Percentiles rank a stretch among this genome's conserved stretches.
phyloP scores from a whole-genome alignment of 176 grass and related monocot genomes.

The Oryza rufipogon region DNA sequence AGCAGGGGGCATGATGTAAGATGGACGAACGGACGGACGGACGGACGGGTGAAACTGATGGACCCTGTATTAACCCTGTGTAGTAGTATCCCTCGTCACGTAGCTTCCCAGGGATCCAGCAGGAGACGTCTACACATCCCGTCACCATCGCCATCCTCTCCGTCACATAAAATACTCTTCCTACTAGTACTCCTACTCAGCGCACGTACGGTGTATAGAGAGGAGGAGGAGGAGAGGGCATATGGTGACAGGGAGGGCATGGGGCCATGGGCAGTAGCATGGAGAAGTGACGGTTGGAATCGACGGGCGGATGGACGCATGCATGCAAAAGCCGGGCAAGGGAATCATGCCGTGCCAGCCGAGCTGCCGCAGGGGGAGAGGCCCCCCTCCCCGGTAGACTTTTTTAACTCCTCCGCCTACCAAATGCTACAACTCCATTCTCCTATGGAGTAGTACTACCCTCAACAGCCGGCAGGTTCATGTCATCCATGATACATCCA shows the following conservation, averaged over 20 bases:
- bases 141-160: constrained; percentile 9
- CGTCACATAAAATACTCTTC: constrained; percentile 40
- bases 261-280: constrained; percentile 26
- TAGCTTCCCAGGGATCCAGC: constrained; percentile 32
- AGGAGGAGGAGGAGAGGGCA: background rate
- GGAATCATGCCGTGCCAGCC: constrained; percentile 38
- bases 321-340: constrained; percentile 36
- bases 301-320: constrained; percentile 50
- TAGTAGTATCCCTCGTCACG: constrained; percentile 17
- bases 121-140: constrained; percentile 41
- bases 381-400: constrained; percentile 34
- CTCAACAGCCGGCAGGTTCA: background rate
- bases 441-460: too few species aligned
- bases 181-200: background rate
- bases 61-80: background rate
- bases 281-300: constrained; percentile 46
- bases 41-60: constrained; percentile 13
- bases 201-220: background rate
- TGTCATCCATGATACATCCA: background rate
- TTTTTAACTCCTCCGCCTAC: constrained; percentile 5
- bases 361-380: background rate
- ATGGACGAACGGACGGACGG: background rate
- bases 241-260: background rate
- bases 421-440: too few species aligned
- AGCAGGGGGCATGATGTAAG: background rate